Conservation (phyloP, 2,329 filamentous ascomycete species). For the Proliferodiscus dingleyae region DNA sequence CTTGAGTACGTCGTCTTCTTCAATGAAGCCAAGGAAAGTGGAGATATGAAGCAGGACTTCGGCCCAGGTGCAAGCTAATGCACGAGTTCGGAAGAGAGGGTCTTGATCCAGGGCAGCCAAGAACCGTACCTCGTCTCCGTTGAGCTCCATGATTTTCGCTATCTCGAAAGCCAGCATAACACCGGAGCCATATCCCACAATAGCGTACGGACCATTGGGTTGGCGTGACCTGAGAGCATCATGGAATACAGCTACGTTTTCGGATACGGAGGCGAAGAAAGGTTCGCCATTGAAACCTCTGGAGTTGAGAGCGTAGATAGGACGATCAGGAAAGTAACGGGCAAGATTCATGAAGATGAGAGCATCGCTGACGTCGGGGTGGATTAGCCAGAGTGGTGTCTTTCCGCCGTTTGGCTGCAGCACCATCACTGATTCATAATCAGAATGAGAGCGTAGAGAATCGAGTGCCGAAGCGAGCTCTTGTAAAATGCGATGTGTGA, state of each 20-base stretch:
- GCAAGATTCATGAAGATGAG: constrained; percentile 38
- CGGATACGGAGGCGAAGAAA: constrained; percentile 35
- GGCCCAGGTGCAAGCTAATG: constrained; percentile 30
- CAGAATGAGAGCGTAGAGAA: constrained; percentile 21
- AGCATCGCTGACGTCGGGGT: constrained; percentile 40
- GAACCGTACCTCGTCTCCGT: constrained; percentile 38
- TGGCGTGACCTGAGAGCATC: constrained; percentile 38
- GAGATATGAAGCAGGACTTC: constrained; percentile 33
- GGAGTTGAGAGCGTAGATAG: constrained; percentile 42
- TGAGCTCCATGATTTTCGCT: constrained; percentile 39
- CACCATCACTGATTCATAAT: constrained; percentile 34
- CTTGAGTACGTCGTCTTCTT: constrained; percentile 35
- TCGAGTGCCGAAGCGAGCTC: constrained; percentile 28
- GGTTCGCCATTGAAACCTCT: constrained; percentile 35
- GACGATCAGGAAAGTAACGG: constrained; percentile 37
- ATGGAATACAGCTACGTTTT: constrained; percentile 38
- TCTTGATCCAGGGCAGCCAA: constrained; percentile 43
- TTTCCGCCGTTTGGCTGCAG: constrained; percentile 31
- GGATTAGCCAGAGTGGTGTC: constrained; percentile 38
- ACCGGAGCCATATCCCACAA: constrained; percentile 49
- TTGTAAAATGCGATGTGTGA: constrained; percentile 32
- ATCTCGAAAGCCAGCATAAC: constrained; percentile 46
- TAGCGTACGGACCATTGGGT: constrained; percentile 45
- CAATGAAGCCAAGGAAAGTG: constrained; percentile 35
- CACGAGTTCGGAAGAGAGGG: constrained; percentile 39